These are phyloP conservation scores for Gastroboletus turbinatus DNA, from an alignment of 1,284 basidiomycete species.

Conservation along the genomic window DNA sequence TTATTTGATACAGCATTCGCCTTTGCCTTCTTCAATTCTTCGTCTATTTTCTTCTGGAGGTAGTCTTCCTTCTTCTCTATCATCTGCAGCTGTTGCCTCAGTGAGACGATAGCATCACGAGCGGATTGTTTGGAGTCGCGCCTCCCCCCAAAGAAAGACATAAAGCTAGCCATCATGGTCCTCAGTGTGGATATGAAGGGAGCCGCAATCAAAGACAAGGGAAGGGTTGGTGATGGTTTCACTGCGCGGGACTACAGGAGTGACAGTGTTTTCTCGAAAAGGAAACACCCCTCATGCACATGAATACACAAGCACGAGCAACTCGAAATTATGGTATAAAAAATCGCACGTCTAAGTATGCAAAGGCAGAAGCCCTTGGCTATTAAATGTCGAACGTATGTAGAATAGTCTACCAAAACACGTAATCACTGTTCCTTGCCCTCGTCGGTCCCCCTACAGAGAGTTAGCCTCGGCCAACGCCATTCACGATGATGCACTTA, in stretches of 20 bases:
- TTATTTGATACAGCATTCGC: conserved; percentile 95
- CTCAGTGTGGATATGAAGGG: conserved; percentile 5
- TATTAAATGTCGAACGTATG: conserved; percentile 25
- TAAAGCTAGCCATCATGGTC: conserved; percentile 80
- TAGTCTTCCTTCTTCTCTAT: conserved; percentile 99
- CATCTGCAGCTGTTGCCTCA: conserved; percentile 90
- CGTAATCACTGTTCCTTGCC: conserved; percentile 29
- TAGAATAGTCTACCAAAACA: conserved; percentile 29
- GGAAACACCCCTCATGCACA: conserved; percentile 16
- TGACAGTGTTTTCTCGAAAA: conserved; percentile 23
- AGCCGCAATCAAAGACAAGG: conserved; percentile 8
- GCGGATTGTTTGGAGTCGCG: conserved; percentile 79
- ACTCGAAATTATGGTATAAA: conserved; percentile 30
- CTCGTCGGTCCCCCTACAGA: conserved; percentile 8
- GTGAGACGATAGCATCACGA: conserved; percentile 82
- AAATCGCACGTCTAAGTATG: conserved; percentile 25
- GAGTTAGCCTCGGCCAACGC: conserved; percentile 7
- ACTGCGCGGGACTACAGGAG: conserved; percentile 7
- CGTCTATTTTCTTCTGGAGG: conserved; percentile 95
- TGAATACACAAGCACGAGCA: not conserved
- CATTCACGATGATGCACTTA: conserved; percentile 32
- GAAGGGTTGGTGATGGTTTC: conserved; percentile 2
- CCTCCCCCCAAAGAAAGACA: conserved; percentile 81
- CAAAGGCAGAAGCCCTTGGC: conserved; percentile 19
- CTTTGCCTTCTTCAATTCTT: conserved; percentile 90